Evolutionary conservation across 2,329 filamentous ascomycete genomes (phyloP).

Genomic region (Blastomyces silverae): DNA sequence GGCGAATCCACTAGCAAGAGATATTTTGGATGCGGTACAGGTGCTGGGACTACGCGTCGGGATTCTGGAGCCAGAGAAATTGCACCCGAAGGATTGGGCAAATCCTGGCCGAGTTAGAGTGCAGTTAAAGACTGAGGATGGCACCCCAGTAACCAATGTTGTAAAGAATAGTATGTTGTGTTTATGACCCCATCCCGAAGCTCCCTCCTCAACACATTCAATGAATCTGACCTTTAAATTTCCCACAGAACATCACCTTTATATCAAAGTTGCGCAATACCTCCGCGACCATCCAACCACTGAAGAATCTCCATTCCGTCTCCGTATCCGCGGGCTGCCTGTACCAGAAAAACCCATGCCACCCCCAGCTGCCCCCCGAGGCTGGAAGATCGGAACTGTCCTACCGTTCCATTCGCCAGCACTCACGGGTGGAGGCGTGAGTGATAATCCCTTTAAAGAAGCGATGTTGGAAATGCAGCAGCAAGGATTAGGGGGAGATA

Average conservation of each 20-base stretch:
- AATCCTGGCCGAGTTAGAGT: constrained; percentile 89
- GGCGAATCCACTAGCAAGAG: constrained; percentile 74
- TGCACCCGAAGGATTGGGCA: constrained; percentile 93
- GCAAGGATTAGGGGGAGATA: constrained; percentile 40
- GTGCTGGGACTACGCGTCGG: constrained; percentile 56
- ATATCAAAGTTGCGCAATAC: constrained; percentile 69
- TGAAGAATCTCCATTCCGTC: constrained; percentile 60
- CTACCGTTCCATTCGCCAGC: constrained; percentile 83
- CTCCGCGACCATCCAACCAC: constrained; percentile 72
- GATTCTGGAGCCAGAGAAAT: constrained; percentile 76
- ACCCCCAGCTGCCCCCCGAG: constrained; percentile 67
- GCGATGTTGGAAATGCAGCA: constrained; percentile 90
- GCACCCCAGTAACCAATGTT: constrained; percentile 43
- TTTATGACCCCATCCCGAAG: background rate
- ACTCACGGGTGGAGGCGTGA: constrained; percentile 85
- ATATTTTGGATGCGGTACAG: constrained; percentile 80
- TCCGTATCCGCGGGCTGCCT: constrained; percentile 67
- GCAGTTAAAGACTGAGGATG: constrained; percentile 54
- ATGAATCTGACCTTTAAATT: constrained; percentile 13
- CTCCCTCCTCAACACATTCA: background rate
- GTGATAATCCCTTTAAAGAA: constrained; percentile 89
- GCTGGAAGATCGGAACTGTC: constrained; percentile 83
- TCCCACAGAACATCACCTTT: constrained; percentile 70
- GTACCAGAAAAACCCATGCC: constrained; percentile 62
- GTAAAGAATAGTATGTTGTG: constrained; percentile 57